phyloP scores from a whole-genome alignment of 2,329 filamentous ascomycete genomes.

The Phaeophleospora eucalypticola region DNA sequence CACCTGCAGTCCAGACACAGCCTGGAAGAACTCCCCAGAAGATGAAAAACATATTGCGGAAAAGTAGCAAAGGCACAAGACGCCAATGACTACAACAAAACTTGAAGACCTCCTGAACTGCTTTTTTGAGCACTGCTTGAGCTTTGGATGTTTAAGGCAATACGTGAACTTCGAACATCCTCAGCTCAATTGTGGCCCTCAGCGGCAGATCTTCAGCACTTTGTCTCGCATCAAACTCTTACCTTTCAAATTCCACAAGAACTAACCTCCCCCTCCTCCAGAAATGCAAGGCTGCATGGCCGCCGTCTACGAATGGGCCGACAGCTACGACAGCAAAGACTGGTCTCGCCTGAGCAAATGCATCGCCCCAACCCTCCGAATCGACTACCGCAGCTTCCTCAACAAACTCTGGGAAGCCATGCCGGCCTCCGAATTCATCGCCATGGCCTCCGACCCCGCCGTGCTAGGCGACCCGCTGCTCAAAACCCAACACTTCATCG shows the following conservation, averaged over 20 bases:
- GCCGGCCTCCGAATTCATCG: constrained; percentile 52
- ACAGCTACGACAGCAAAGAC: constrained; percentile 64
- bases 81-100: constrained; percentile 6
- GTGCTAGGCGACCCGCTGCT: constrained; percentile 54
- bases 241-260: background rate
- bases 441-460: constrained; percentile 49
- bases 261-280: constrained; percentile 10
- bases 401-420: constrained; percentile 55
- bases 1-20: no score
- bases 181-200: background rate
- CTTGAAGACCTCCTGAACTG: constrained; percentile 13
- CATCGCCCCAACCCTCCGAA: constrained; percentile 59
- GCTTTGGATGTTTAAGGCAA: no score
- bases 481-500: constrained; percentile 57
- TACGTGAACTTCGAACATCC: no score
- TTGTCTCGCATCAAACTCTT: background rate
- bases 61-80: constrained; percentile 3
- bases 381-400: constrained; percentile 64
- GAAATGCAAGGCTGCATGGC: constrained; percentile 39
- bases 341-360: constrained; percentile 57
- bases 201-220: background rate
- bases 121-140: no score
- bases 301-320: constrained; percentile 58
- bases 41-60: constrained; percentile 7
- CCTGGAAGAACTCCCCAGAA: no score